A percentile compares a stretch with the other conserved stretches of the same genome.
phyloP scores from a whole-genome alignment of 164 flowering plant species.

The Vitis riparia region DNA sequence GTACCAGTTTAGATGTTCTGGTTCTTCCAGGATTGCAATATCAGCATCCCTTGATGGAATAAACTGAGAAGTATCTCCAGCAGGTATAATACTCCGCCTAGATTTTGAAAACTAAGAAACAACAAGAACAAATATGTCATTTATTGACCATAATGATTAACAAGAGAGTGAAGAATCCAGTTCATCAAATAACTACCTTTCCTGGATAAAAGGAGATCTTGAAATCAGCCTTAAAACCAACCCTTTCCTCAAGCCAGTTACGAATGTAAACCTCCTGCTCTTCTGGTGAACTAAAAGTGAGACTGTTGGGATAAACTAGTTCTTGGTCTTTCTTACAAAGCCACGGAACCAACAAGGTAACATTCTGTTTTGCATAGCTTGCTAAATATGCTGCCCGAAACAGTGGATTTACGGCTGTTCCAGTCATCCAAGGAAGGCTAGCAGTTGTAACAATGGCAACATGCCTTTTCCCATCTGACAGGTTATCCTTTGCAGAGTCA shows the following conservation, averaged over 20 bases:
- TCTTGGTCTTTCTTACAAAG: constrained; percentile 90
- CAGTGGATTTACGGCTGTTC: constrained; percentile 97
- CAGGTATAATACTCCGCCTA: constrained; percentile 76
- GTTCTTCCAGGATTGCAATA: constrained; percentile 86
- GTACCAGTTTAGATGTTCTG: constrained; percentile 84
- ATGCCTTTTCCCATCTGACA: constrained; percentile 60
- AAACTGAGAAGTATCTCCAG: constrained; percentile 82
- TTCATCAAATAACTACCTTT: constrained; percentile 53
- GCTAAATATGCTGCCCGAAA: constrained; percentile 96
- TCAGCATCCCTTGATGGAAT: constrained; percentile 80
- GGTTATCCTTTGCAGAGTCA: constrained; percentile 50
- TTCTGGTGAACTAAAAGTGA: constrained; percentile 82
- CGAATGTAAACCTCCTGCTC: constrained; percentile 92
- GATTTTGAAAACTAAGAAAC: constrained; percentile 63
- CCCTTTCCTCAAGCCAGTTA: constrained; percentile 91
- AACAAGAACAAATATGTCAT: constrained; percentile 12
- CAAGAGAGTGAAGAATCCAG: background rate
- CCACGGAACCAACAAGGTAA: constrained; percentile 98
- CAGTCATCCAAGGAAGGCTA: constrained; percentile 99
- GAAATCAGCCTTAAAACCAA: constrained; percentile 88
- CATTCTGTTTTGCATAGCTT: constrained; percentile 78
- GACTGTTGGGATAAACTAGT: constrained; percentile 81
- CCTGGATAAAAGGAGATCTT: constrained; percentile 95
- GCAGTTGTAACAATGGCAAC: constrained; percentile 98
- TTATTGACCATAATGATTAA: background rate